Conservation (phyloP, 192 early-diverging fungal species). For the Entophlyctis helioformis region DNA sequence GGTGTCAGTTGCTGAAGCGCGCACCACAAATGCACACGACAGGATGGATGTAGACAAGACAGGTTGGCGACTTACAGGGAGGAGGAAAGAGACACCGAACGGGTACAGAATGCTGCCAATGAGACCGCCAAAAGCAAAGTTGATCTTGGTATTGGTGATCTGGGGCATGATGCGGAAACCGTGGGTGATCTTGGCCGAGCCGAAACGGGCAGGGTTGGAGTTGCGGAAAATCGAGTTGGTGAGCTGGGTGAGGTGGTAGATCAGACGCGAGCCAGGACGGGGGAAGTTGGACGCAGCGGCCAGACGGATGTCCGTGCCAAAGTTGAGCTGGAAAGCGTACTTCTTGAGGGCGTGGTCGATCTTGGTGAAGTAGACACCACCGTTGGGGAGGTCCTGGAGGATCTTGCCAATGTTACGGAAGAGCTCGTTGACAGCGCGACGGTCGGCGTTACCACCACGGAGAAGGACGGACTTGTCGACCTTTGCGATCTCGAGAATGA, state of each 20-base stretch:
- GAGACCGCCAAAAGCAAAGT: constrained; percentile 35
- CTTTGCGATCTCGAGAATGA: constrained; percentile 20
- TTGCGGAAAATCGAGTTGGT: constrained; percentile 19
- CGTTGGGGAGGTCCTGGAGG: constrained; percentile 25
- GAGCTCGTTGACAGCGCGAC: constrained; percentile 18
- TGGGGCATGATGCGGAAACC: constrained; percentile 48
- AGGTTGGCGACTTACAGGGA: no score
- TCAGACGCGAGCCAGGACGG: constrained; percentile 26
- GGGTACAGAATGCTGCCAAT: constrained; percentile 57
- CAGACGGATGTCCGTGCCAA: constrained; percentile 32
- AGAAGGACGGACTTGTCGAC: constrained; percentile 31
- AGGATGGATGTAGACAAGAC: constrained; percentile 7
- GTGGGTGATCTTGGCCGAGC: constrained; percentile 42
- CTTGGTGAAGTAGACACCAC: constrained; percentile 33
- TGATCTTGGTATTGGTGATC: constrained; percentile 27
- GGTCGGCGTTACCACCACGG: constrained; percentile 6
- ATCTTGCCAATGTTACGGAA: constrained; percentile 43
- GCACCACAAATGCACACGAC: constrained; percentile 39
- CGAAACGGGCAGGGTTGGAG: constrained; percentile 20
- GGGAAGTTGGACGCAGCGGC: constrained; percentile 35
- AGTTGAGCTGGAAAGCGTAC: constrained; percentile 40
- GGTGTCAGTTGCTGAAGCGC: no score
- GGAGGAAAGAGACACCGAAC: constrained; percentile 57
- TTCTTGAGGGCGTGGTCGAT: constrained; percentile 27
- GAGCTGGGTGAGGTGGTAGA: constrained; percentile 31